Conservation (phyloP, 2,329 filamentous ascomycete species). For the Polychaeton citri region DNA sequence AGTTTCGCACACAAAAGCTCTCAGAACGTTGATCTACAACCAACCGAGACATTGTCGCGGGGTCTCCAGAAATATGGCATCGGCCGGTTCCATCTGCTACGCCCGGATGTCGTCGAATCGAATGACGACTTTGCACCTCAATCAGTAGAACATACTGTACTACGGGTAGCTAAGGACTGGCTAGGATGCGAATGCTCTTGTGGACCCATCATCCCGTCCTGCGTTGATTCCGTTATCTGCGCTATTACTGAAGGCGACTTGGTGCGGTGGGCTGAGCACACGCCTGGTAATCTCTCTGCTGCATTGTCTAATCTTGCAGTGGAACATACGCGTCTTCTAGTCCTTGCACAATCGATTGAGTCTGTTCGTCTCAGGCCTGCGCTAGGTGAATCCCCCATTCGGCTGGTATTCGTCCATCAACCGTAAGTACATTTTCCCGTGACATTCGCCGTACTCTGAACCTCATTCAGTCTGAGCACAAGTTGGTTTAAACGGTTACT, state of each 20-base stretch:
- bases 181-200: not conserved
- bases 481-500: too few species aligned
- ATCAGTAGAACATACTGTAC: not conserved
- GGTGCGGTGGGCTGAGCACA: not conserved
- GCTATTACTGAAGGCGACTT: conserved; percentile 3
- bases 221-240: conserved; percentile 1
- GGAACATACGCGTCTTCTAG: not conserved
- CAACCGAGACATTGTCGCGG: not conserved
- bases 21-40: not conserved
- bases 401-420: conserved; percentile 6
- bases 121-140: not conserved
- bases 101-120: not conserved
- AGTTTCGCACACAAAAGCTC: not conserved
- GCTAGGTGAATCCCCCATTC: conserved; percentile 3
- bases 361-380: not conserved
- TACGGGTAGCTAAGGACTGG: not conserved
- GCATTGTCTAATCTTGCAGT: conserved; percentile 1
- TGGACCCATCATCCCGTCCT: not conserved
- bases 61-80: not conserved
- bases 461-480: too few species aligned
- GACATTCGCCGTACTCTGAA: too few species aligned
- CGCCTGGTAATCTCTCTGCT: conserved; percentile 1
- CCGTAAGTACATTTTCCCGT: conserved; percentile 4
- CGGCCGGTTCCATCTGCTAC: not conserved
- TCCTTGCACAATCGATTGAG: conserved; percentile 1